Conservation (phyloP, 2,329 filamentous ascomycete species). For the Fusarium sp. region DNA sequence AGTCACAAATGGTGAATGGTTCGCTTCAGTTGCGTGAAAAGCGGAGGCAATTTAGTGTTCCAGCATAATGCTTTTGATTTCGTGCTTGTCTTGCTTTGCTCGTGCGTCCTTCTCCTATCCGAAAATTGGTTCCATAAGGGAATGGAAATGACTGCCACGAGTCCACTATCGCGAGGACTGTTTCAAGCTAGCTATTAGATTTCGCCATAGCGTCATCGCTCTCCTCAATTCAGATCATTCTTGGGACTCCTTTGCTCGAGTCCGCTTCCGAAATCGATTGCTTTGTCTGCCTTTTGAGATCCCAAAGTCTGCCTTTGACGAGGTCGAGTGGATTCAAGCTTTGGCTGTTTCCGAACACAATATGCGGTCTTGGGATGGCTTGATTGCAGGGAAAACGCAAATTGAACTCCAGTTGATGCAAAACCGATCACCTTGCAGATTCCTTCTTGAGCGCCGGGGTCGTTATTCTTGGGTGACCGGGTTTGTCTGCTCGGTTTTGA, state of each 20-base stretch:
- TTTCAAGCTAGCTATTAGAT: conserved; percentile 50
- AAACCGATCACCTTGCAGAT: conserved; percentile 36
- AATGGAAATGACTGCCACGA: conserved; percentile 38
- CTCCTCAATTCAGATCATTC: conserved; percentile 44
- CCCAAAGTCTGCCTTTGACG: conserved; percentile 44
- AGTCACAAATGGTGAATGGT: conserved; percentile 18
- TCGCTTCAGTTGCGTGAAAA: conserved; percentile 24
- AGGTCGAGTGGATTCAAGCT: conserved; percentile 45
- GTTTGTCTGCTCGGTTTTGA: conserved; percentile 38
- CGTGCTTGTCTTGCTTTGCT: conserved; percentile 45
- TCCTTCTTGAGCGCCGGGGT: conserved; percentile 27
- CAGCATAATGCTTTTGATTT: conserved; percentile 47
- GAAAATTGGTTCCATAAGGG: conserved; percentile 40
- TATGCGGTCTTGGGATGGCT: conserved; percentile 32
- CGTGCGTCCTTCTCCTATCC: conserved; percentile 37
- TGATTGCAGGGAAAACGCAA: conserved; percentile 39
- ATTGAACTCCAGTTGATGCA: conserved; percentile 43
- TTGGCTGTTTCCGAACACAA: conserved; percentile 42
- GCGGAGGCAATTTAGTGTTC: conserved; percentile 21
- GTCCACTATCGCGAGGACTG: conserved; percentile 46
- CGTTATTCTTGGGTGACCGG: conserved; percentile 27
- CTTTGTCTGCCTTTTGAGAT: conserved; percentile 34
- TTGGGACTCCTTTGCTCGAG: conserved; percentile 31
- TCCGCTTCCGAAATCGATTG: conserved; percentile 41
- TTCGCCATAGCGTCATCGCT: conserved; percentile 49